phyloP scores from a whole-genome alignment of 148 eudicot genomes.

The Diospyros kaki region DNA sequence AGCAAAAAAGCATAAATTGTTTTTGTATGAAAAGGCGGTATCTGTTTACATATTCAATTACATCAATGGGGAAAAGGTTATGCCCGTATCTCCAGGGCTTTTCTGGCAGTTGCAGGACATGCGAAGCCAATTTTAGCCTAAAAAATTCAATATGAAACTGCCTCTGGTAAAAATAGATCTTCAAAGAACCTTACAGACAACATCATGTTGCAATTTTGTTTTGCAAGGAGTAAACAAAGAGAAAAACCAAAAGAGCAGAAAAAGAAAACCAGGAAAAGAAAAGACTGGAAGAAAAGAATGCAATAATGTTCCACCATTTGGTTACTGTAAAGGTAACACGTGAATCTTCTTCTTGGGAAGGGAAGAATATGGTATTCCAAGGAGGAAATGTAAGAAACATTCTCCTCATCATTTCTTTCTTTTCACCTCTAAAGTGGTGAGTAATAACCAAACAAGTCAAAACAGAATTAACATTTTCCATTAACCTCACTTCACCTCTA shows the following conservation, averaged over 20 bases:
- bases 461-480: background rate
- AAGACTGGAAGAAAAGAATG: background rate
- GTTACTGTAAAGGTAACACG: background rate
- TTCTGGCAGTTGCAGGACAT: background rate
- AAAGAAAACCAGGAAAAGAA: background rate
- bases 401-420: no score
- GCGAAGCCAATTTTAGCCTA: background rate
- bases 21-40: background rate
- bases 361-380: no score
- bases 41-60: background rate
- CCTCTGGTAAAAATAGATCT: background rate
- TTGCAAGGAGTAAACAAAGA: background rate
- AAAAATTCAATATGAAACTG: no score
- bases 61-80: background rate
- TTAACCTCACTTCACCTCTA: background rate
- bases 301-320: background rate
- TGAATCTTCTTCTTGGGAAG: no score
- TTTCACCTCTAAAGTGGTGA: no score
- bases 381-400: no score
- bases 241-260: background rate
- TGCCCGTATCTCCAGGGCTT: background rate
- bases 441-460: background rate
- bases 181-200: background rate
- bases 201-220: background rate
- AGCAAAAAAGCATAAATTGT: background rate